A percentile compares a stretch with the other conserved stretches of the same genome.
Evolutionary conservation across 139 green algal genomes (phyloP).

Genomic region (Closterium sp.): DNA sequence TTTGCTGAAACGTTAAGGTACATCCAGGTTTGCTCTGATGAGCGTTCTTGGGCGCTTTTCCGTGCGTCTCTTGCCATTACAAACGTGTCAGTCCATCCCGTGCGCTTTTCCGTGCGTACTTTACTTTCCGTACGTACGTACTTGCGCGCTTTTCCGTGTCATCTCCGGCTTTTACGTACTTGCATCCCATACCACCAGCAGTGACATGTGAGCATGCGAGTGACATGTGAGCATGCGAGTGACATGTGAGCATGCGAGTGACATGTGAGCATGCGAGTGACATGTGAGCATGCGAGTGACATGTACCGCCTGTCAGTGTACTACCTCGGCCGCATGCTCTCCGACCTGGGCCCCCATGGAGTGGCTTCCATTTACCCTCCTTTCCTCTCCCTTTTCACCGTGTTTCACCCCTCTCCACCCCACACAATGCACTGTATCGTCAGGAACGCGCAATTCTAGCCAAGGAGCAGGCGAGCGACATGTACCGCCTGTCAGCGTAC

Average conservation of each 20-base stretch:
- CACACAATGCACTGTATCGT: not conserved
- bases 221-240: not conserved
- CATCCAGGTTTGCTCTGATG: too few species aligned
- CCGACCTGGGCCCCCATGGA: slow-evolving; percentile 47
- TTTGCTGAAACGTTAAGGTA: too few species aligned
- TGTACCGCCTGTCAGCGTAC: slow-evolving; percentile 21
- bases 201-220: too few species aligned
- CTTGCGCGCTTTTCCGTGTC: too few species aligned
- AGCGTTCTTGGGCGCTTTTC: too few species aligned
- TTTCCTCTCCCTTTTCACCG: not conserved
- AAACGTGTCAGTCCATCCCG: too few species aligned
- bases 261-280: not conserved
- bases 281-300: slow-evolving; percentile 7
- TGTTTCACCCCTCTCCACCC: not conserved
- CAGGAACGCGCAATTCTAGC: slow-evolving; percentile 32
- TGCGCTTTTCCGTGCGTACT: too few species aligned
- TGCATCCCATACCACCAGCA: too few species aligned
- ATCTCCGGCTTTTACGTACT: too few species aligned
- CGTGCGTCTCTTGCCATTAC: too few species aligned
- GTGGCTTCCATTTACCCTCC: not conserved
- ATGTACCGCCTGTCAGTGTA: slow-evolving; percentile 19
- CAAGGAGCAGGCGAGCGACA: slow-evolving; percentile 35
- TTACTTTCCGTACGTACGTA: too few species aligned
- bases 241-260: not conserved
- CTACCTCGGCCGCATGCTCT: not conserved